Conservation (phyloP, 108 stramenopile species). For the Schizochytrium sp. region DNA sequence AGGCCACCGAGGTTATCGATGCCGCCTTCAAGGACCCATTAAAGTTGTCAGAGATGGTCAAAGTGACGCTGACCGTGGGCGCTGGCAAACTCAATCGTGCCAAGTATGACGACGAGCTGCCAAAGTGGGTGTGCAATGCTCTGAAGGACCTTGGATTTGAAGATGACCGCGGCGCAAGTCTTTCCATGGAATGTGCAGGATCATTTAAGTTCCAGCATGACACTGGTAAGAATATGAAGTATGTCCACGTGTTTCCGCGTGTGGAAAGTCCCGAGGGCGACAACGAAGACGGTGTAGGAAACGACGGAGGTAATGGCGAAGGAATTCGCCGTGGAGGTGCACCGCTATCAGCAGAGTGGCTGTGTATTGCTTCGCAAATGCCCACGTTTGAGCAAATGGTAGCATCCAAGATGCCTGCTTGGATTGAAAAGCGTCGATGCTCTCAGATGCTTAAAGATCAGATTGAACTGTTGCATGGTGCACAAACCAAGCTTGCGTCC, state of each 20-base stretch:
- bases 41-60: constrained; percentile 77
- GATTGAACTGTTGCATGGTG: constrained; percentile 75
- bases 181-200: constrained; percentile 84
- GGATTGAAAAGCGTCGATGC: constrained; percentile 87
- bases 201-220: constrained; percentile 93
- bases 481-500: constrained; percentile 79
- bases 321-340: constrained; percentile 61
- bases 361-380: constrained; percentile 77
- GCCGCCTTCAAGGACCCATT: constrained; percentile 47
- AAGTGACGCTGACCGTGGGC: constrained; percentile 86
- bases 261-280: constrained; percentile 64
- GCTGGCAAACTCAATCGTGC: constrained; percentile 86
- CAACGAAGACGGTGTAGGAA: background rate
- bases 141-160: constrained; percentile 84
- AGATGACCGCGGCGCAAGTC: constrained; percentile 89
- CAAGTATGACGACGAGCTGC: constrained; percentile 88
- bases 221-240: constrained; percentile 93
- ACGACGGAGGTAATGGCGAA: constrained; percentile 61
- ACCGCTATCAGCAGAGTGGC: constrained; percentile 70
- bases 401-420: constrained; percentile 78
- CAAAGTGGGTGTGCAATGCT: constrained; percentile 82
- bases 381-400: constrained; percentile 80
- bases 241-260: constrained; percentile 90
- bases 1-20: constrained; percentile 23
- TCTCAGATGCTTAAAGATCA: constrained; percentile 71